Conservation (phyloP, 805 yeast genomes). For the Schwanniomyces polymorphus region DNA sequence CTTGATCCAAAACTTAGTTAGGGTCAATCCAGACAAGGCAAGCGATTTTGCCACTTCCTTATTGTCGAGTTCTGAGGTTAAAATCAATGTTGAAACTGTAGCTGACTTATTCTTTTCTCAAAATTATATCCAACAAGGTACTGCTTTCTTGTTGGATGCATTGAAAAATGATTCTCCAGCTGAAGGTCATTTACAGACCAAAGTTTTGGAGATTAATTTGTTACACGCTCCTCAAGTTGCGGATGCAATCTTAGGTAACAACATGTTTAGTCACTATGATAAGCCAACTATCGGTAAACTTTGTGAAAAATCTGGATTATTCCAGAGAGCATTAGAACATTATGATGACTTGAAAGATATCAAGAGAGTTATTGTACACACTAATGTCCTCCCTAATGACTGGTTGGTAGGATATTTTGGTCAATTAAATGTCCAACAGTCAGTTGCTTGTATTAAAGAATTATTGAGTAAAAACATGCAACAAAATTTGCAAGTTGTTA, state of each 20-base stretch:
- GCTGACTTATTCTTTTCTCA: constrained; percentile 95
- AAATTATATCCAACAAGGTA: constrained; percentile 94
- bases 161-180: constrained; percentile 90
- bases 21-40: constrained; percentile 96
- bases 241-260: constrained; percentile 95
- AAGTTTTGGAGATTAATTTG: constrained; percentile 88
- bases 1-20: constrained; percentile 83
- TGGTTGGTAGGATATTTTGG: constrained; percentile 95
- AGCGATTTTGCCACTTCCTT: constrained; percentile 94
- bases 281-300: constrained; percentile 88
- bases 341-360: constrained; percentile 93
- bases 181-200: constrained; percentile 94
- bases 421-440: constrained; percentile 90
- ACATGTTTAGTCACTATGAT: constrained; percentile 94
- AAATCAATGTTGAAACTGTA: constrained; percentile 77
- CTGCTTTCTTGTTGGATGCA: constrained; percentile 94
- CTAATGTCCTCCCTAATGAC: constrained; percentile 81
- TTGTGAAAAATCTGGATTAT: constrained; percentile 94
- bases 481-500: constrained; percentile 87
- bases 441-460: constrained; percentile 82
- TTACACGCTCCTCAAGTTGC: constrained; percentile 99
- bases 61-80: constrained; percentile 56
- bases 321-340: constrained; percentile 94
- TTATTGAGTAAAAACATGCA: constrained; percentile 75
- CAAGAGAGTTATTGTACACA: constrained; percentile 90